Base-by-base conservation (phyloP, 306 rosid genomes). In the Alnus glutinosa region DNA sequence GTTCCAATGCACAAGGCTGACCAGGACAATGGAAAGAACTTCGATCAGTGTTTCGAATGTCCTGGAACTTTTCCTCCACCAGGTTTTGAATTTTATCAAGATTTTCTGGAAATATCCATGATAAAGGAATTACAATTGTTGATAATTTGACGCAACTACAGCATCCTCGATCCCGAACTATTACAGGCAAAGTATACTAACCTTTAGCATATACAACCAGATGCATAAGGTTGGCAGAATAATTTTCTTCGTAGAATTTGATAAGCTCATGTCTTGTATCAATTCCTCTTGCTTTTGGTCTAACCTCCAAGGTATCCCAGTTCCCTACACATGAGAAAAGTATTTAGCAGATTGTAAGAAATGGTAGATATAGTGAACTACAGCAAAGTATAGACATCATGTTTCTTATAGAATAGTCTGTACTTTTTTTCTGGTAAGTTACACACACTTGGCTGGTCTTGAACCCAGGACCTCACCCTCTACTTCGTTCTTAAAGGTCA, bases 281-380 rank as follows among this genome's bases (percentile, higher is more conserved):
- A 81, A 92, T 10, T 74, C 99, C 99, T 76, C 83, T 91, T 48
- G 87, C 90, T 85, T 90, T 95, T 28, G 99, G 99, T 80, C 80
- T 87, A 83, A 91, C 96, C 83, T 91, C 98, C 97, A 95, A 86
- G 61, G 99, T 95, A 50, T 95, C 98, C 99, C 94, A 91, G 76
- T 85, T 95, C 79, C 99, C 99, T 95, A 69, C 12, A 70, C 7
- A 74, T 84, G 28, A 36, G 47, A 55, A 10, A n/a, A 52, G 28
- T 74, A 73, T 63, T 81, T 62, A 80, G 67, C 71, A 59, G 71
- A 57, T 75, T n/a, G 49, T 66, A 46, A 73, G 70, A 83, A 73
- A 49, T 28, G 51, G 16, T 44, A 67, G 58, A 74, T 48, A 48
- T 64, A 73, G 52, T 32, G 52, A 82, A 36, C 78, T 19, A 39